These are phyloP conservation scores for Naumovozyma dairenensis DNA, from an alignment of 805 yeast species.

Conservation along the genomic window DNA sequence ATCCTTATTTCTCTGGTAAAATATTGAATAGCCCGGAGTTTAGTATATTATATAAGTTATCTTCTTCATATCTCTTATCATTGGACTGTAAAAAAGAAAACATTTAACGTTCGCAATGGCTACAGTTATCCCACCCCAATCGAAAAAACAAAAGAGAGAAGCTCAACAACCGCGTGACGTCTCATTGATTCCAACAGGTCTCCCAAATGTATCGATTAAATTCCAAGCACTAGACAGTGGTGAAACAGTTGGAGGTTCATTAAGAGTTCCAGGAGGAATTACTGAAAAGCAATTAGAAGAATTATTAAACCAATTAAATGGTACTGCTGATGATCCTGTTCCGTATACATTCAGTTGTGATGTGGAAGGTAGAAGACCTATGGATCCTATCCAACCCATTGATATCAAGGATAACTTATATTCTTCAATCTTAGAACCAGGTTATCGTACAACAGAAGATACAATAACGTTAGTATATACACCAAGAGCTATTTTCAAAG, in stretches of 20 bases:
- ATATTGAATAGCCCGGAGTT: too few species aligned
- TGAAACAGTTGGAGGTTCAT: slow-evolving; percentile 68
- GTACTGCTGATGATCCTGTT: slow-evolving; percentile 66
- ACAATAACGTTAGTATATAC: slow-evolving; percentile 82
- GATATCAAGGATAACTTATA: slow-evolving; percentile 76
- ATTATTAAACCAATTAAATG: slow-evolving; percentile 69
- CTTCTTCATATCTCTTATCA: too few species aligned
- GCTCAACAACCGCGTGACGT: slow-evolving; percentile 78
- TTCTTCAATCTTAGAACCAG: slow-evolving; percentile 74
- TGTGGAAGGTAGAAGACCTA: slow-evolving; percentile 33
- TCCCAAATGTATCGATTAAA: slow-evolving; percentile 79
- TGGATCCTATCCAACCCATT: slow-evolving; percentile 34
- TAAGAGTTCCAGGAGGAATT: slow-evolving; percentile 86
- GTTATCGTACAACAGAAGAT: slow-evolving; percentile 84
- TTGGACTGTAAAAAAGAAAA: too few species aligned
- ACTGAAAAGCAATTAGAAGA: slow-evolving; percentile 81
- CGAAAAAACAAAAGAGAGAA: slow-evolving; percentile 74
- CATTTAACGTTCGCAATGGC: too few species aligned
- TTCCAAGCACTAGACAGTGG: slow-evolving; percentile 94
- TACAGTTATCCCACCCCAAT: slow-evolving; percentile 85
- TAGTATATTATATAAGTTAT: too few species aligned
- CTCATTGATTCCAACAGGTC: slow-evolving; percentile 59
- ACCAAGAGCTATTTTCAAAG: slow-evolving; percentile 92
- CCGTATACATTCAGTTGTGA: slow-evolving; percentile 80
- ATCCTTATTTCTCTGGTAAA: too few species aligned